Base-by-base conservation (phyloP, 2,329 filamentous ascomycete genomes). In the Fusarium multiceps region DNA sequence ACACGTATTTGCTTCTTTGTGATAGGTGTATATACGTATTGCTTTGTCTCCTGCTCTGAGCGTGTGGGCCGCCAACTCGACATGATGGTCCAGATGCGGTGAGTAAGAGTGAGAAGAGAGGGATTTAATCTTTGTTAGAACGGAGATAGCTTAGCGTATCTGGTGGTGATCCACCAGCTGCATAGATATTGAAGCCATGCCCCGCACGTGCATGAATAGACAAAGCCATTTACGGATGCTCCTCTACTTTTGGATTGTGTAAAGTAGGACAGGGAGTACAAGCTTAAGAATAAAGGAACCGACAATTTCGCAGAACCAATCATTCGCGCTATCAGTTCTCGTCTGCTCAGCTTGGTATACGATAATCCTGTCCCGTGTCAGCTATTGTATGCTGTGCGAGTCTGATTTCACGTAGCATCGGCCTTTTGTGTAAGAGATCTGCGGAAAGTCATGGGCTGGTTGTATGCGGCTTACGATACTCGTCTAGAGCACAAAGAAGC, bases 51-150 rank as follows among this genome's bases (percentile, higher is more conserved):
- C 12, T 20, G 12, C 1, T 0, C 3, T 0, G 2, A 10, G 7
- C 5, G 1, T 9, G 9, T 16, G 1, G 6, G 13, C 6, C 3
- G 7, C 14, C 2, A 0, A 7, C 1, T 12, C 3, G 8, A 0
- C 47, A 50, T 50, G 27, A 12, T 28, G 27, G 10, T 5, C 4
- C 27, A 28, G 27, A 12, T 12, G 4, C 27, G 3, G 27, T 28
- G 4, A 28, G 27, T 28, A 5, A 28, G 10, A 12, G 3, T 27
- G 25, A 11, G 25, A 28, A 5, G 30, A 14, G 30, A 34, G 6
- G 20, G 32, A 34, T 25, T 10, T 37, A 34, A 16, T 7, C 21
- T 14, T 1, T n/a, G 2, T 12, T 6, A 1, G 2, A 9, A 8
- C 18, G 4, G 10, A 4, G 7, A 25, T 5, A 25, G 0, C 0